phyloP scores from a whole-genome alignment of 257 asterid species.

The Gentiana straminea region DNA sequence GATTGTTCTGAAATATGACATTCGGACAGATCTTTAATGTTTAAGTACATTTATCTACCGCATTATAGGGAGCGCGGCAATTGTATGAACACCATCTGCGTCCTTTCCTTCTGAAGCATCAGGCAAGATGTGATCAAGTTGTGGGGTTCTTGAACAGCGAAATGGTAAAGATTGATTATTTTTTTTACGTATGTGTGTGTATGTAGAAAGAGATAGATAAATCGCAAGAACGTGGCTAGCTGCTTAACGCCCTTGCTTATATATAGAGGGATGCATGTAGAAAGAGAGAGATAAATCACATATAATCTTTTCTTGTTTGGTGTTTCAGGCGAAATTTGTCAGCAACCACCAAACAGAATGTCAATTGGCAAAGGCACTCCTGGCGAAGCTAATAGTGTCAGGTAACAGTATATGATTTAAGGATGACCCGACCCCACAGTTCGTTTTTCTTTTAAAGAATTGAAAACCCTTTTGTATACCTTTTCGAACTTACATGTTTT shows the following conservation, averaged over 20 bases:
- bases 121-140: constrained; percentile 51
- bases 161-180: constrained; percentile 39
- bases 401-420: constrained; percentile 24
- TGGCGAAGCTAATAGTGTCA: constrained; percentile 35
- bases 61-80: constrained; percentile 68
- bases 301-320: constrained; percentile 2
- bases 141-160: constrained; percentile 42
- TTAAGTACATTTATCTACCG: constrained; percentile 7
- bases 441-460: neutral
- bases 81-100: constrained; percentile 59
- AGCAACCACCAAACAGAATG: constrained; percentile 56
- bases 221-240: too few species aligned
- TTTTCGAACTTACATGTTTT: neutral
- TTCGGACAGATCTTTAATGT: neutral
- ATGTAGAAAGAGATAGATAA: too few species aligned
- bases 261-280: too few species aligned
- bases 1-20: constrained; percentile 2
- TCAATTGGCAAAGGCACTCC: constrained; percentile 39
- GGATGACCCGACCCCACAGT: constrained; percentile 1
- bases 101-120: constrained; percentile 69
- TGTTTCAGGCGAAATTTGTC: constrained; percentile 56
- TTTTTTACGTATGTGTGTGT: neutral
- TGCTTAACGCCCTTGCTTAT: too few species aligned
- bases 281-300: neutral
- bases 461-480: neutral